phyloP scores from a whole-genome alignment of 257 asterid genomes.

The Penstemon barbatus region DNA sequence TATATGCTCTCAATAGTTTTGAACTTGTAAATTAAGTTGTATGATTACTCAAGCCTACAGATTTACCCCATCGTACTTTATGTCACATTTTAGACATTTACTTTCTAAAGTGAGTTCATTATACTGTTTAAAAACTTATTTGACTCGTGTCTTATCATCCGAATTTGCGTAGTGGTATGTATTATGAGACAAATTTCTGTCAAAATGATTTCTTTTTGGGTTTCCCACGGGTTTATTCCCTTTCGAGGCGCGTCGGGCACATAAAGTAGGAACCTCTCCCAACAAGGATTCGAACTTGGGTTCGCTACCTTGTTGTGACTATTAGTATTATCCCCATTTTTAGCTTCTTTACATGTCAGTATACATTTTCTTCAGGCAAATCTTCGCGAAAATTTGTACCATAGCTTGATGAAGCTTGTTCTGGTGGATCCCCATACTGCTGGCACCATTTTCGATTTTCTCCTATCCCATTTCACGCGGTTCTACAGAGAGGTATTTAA shows the following conservation, averaged over 20 bases:
- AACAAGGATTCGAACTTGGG: too few relatives aligned
- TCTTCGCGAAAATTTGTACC: constrained; percentile 63
- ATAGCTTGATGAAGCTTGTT: constrained; percentile 74
- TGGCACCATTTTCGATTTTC: constrained; percentile 60
- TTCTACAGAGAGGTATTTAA: constrained; percentile 69
- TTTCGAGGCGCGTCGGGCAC: too few relatives aligned
- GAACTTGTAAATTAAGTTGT: background rate
- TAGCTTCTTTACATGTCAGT: constrained; percentile 1
- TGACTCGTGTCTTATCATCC: background rate
- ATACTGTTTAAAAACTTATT: background rate
- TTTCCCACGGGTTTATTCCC: too few relatives aligned
- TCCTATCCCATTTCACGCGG: constrained; percentile 69
- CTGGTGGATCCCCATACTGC: constrained; percentile 69
- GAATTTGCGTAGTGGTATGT: background rate
- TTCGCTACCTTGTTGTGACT: too few relatives aligned
- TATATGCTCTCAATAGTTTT: constrained; percentile 4
- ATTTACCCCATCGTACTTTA: background rate
- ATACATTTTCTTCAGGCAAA: constrained; percentile 49
- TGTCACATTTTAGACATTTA: background rate
- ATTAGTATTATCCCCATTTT: background rate
- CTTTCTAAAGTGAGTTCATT: constrained; percentile 15
- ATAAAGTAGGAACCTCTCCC: too few relatives aligned
- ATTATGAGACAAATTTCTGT: constrained; percentile 1
- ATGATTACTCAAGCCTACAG: background rate
- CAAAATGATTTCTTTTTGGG: background rate